A percentile compares a stretch with the other conserved stretches of the same genome.
Conservation (phyloP, 345 rosid genomes). For the Populus alba region DNA sequence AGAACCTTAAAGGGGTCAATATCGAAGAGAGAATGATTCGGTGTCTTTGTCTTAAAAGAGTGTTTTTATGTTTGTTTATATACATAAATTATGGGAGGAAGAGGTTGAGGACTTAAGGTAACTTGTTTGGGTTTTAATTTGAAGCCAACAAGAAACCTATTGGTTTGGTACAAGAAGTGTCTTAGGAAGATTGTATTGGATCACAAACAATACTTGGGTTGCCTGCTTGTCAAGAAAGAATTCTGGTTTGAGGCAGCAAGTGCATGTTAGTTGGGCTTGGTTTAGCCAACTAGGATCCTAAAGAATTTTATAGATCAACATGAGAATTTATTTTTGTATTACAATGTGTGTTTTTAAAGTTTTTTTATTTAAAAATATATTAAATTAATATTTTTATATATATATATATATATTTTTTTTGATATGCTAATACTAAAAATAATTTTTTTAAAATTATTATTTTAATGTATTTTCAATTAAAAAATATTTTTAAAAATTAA, state of each 20-base stretch:
- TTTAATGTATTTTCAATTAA: too few species aligned
- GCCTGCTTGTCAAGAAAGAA: neutral
- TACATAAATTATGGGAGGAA: neutral
- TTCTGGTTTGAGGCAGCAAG: neutral
- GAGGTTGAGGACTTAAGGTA: neutral
- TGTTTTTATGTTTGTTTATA: neutral
- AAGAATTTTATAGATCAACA: neutral
- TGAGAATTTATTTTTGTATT: too few species aligned
- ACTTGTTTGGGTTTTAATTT: slow-evolving; percentile 21
- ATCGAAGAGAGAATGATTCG: slow-evolving; percentile 11
- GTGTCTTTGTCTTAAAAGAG: neutral
- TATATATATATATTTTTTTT: too few species aligned
- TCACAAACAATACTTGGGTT: neutral
- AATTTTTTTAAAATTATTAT: too few species aligned
- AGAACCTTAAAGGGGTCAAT: slow-evolving; percentile 15
- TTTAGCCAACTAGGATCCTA: neutral
- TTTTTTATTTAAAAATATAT: too few species aligned
- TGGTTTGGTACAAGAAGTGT: neutral
- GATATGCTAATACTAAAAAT: too few species aligned
- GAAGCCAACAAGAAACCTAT: slow-evolving; percentile 34
- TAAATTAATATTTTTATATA: too few species aligned
- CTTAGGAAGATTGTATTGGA: neutral
- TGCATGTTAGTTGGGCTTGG: neutral
- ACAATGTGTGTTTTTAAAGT: too few species aligned
- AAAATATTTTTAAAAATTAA: too few species aligned